Percentiles rank a stretch among this genome's conserved stretches.
Evolutionary conservation across 2,329 filamentous ascomycete species (phyloP).

Genomic region (Lachnellula subtilissima): DNA sequence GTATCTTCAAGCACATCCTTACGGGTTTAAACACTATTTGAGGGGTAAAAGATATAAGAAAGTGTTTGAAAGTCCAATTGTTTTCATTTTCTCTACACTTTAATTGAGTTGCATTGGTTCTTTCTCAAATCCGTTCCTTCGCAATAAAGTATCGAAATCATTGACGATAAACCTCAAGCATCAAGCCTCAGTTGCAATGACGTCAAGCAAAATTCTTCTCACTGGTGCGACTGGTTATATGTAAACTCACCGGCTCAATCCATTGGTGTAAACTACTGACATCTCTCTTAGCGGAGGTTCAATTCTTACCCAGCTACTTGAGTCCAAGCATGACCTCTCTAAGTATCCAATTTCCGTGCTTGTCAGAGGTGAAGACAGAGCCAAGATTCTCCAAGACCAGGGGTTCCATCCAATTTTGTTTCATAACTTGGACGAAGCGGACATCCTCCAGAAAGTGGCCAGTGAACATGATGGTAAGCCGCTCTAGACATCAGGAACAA

Average conservation of each 20-base stretch:
- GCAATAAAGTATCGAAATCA: too few species aligned
- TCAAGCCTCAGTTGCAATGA: not conserved
- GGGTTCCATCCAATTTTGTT: slow-evolving; percentile 17
- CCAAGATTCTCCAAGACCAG: slow-evolving; percentile 6
- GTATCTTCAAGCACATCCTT: too few species aligned
- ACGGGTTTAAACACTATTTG: too few species aligned
- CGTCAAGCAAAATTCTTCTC: slow-evolving; percentile 9
- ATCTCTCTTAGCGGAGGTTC: slow-evolving; percentile 12
- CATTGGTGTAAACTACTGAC: not conserved
- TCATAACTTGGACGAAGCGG: slow-evolving; percentile 13
- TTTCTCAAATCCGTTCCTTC: too few species aligned
- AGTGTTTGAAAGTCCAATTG: too few species aligned
- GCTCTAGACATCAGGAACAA: not conserved
- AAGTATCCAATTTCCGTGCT: slow-evolving; percentile 14
- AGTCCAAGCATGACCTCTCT: not conserved
- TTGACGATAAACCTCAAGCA: not conserved
- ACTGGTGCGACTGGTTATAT: slow-evolving; percentile 19
- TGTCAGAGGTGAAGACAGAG: slow-evolving; percentile 18
- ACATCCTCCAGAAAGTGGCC: slow-evolving; percentile 13
- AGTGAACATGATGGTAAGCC: slow-evolving; percentile 20
- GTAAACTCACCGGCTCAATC: not conserved
- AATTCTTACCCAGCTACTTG: slow-evolving; percentile 9
- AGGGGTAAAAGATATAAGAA: too few species aligned
- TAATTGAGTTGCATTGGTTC: too few species aligned
- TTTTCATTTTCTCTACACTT: too few species aligned